Base-by-base conservation (phyloP, 2,329 filamentous ascomycete genomes). In the Paecilomyces variotii region DNA sequence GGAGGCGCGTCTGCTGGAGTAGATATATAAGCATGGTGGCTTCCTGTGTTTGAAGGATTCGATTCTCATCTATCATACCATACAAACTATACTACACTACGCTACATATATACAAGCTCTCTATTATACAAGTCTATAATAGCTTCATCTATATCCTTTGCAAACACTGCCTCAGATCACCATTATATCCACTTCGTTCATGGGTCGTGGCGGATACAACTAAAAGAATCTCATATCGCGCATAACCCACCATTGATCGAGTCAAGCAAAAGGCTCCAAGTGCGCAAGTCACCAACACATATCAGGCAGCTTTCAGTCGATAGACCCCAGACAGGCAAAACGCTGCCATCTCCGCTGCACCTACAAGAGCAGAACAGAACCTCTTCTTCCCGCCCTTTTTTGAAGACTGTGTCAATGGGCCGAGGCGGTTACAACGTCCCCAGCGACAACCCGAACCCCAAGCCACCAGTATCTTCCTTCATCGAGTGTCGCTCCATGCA, bases 141-240 rank as follows among this genome's bases (percentile, higher is more conserved):
- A 45, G 35, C 35, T 45, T 45, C 14, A n/a, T 24, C n/a, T 24
- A 45, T 45, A 45, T 1, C 39, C 1, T 45, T 14, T 45, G 39
- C 39, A 1, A 45, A 45, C 14, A 45, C 2, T 9, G 1, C 7
- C 39, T 9, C n/a, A 14, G n/a, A 45, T 14, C n/a, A 45, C 19
- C 5, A 45, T 7, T 7, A 45, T 19, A 53, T 45, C 35, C 34
- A 32, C 45, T 65, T 45, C 63, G 56, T 60, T 60, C 58, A 65
- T 67, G 53, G 67, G 68, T 58, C 67, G 68, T 55, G 68, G 67
- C 56, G 67, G 68, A 56, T 71, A 71, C 64, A 71, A 70, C 61
- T 64, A 55, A 62, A 26, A n/a, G 30, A 35, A 52, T 25, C 26
- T 5, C 5, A 11, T 50, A 39, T 55, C 27, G 26, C 51, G 58